Conservation (phyloP, 179 eudicot genomes). For the Actinidia chinensis region DNA sequence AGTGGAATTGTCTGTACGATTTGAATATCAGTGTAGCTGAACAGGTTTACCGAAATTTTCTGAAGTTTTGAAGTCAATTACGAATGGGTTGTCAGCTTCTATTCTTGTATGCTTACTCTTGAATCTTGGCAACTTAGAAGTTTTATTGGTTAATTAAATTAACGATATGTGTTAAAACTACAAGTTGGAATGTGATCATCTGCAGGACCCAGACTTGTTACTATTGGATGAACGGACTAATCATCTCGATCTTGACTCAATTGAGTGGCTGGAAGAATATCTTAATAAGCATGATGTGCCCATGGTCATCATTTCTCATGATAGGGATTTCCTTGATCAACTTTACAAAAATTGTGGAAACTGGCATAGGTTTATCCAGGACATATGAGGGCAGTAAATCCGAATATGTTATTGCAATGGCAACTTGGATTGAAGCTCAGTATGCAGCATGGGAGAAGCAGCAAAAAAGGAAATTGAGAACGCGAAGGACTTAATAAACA, state of each 20-base stretch:
- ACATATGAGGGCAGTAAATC: conserved; percentile 88
- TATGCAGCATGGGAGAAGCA: conserved; percentile 95
- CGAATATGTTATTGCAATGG: conserved; percentile 69
- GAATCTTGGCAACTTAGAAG: background rate
- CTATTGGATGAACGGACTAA: conserved; percentile 96
- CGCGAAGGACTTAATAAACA: conserved; percentile 69
- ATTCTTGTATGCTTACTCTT: background rate
- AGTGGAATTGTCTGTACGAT: background rate
- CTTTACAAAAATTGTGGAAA: conserved; percentile 93
- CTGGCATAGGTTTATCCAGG: conserved; percentile 94
- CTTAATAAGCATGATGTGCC: conserved; percentile 79
- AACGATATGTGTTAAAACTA: background rate
- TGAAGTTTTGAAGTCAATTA: background rate
- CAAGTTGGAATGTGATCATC: conserved; percentile 13
- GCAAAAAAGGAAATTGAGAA: conserved; percentile 93
- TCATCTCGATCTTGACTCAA: conserved; percentile 98
- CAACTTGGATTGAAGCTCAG: conserved; percentile 92
- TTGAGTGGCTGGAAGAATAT: conserved; percentile 96
- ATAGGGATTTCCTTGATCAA: conserved; percentile 98
- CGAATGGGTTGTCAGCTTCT: background rate
- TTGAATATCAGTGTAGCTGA: background rate
- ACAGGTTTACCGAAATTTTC: background rate
- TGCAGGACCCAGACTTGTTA: conserved; percentile 93
- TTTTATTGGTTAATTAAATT: background rate
- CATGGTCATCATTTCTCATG: conserved; percentile 97